phyloP scores from a whole-genome alignment of 805 yeast species.

The Yueomyces sinensis region DNA sequence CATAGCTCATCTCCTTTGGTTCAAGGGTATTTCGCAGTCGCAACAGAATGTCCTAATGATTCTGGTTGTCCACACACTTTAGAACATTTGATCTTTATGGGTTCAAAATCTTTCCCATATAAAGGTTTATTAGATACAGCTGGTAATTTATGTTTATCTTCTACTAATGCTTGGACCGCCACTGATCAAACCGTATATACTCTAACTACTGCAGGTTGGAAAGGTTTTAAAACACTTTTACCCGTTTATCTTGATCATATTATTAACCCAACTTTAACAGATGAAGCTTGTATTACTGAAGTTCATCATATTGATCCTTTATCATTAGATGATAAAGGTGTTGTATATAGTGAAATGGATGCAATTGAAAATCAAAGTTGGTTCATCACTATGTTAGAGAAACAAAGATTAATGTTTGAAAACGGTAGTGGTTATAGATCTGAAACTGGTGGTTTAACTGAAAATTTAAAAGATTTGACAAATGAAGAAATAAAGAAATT shows the following conservation, averaged over 20 bases:
- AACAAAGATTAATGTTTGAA: slow-evolving; percentile 43
- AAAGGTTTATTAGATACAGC: slow-evolving; percentile 82
- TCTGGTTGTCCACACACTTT: slow-evolving; percentile 92
- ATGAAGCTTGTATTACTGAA: slow-evolving; percentile 84
- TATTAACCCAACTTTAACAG: slow-evolving; percentile 72
- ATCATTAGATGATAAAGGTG: slow-evolving; percentile 80
- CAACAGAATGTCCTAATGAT: slow-evolving; percentile 79
- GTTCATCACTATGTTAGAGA: slow-evolving; percentile 47
- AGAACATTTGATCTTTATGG: slow-evolving; percentile 92
- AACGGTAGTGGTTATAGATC: slow-evolving; percentile 70
- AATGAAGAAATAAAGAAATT: slow-evolving; percentile 65
- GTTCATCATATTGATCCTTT: slow-evolving; percentile 89
- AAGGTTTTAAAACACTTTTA: slow-evolving; percentile 69
- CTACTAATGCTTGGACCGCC: slow-evolving; percentile 94
- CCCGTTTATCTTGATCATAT: slow-evolving; percentile 89
- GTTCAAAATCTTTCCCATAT: slow-evolving; percentile 77
- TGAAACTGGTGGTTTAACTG: slow-evolving; percentile 87
- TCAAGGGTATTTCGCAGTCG: slow-evolving; percentile 90
- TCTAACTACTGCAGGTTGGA: slow-evolving; percentile 89
- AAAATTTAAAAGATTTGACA: slow-evolving; percentile 58
- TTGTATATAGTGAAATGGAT: slow-evolving; percentile 95
- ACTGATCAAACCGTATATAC: slow-evolving; percentile 94
- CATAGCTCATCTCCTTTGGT: slow-evolving; percentile 74
- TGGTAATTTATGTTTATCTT: slow-evolving; percentile 72
- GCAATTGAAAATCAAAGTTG: slow-evolving; percentile 73